Evolutionary conservation across 2,329 filamentous ascomycete genomes (phyloP).

Genomic region (Alternaria atra): DNA sequence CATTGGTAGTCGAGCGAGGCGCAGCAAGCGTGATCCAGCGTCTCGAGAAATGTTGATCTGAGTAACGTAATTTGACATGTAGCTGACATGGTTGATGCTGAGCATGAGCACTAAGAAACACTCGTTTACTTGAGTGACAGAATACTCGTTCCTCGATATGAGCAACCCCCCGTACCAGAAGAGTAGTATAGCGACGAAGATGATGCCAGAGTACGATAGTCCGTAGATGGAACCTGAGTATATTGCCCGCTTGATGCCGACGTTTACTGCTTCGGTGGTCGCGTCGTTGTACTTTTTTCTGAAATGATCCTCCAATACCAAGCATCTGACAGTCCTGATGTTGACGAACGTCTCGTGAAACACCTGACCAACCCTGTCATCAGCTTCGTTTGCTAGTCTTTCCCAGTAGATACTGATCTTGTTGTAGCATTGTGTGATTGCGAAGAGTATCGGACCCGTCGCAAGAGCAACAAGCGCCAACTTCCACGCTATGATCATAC

Average conservation of each 20-base stretch:
- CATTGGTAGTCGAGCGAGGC: slow-evolving; percentile 69
- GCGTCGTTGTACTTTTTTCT: slow-evolving; percentile 67
- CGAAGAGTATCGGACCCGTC: slow-evolving; percentile 72
- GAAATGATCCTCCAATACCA: slow-evolving; percentile 80
- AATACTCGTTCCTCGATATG: slow-evolving; percentile 60
- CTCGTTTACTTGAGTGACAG: slow-evolving; percentile 70
- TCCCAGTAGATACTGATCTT: slow-evolving; percentile 77
- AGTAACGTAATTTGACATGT: slow-evolving; percentile 77
- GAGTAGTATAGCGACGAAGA: slow-evolving; percentile 78
- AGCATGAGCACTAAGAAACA: slow-evolving; percentile 88
- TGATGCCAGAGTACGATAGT: slow-evolving; percentile 75
- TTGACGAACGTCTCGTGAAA: slow-evolving; percentile 80
- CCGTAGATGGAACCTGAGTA: slow-evolving; percentile 79
- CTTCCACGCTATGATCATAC: slow-evolving; percentile 78
- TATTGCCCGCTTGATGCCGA: slow-evolving; percentile 72
- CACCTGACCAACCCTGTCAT: slow-evolving; percentile 67
- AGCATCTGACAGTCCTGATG: slow-evolving; percentile 78
- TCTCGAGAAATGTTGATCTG: slow-evolving; percentile 79
- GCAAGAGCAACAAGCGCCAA: slow-evolving; percentile 79
- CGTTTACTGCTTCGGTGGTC: slow-evolving; percentile 61
- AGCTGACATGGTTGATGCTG: slow-evolving; percentile 75
- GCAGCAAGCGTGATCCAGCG: slow-evolving; percentile 76
- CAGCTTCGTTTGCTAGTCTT: slow-evolving; percentile 68
- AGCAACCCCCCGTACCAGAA: slow-evolving; percentile 83
- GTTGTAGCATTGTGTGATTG: slow-evolving; percentile 71